Percentiles rank a stretch among this genome's conserved stretches.
Evolutionary conservation across 371 early-diverging fungal genomes (phyloP).

Genomic region (Rhizomucor pusillus): DNA sequence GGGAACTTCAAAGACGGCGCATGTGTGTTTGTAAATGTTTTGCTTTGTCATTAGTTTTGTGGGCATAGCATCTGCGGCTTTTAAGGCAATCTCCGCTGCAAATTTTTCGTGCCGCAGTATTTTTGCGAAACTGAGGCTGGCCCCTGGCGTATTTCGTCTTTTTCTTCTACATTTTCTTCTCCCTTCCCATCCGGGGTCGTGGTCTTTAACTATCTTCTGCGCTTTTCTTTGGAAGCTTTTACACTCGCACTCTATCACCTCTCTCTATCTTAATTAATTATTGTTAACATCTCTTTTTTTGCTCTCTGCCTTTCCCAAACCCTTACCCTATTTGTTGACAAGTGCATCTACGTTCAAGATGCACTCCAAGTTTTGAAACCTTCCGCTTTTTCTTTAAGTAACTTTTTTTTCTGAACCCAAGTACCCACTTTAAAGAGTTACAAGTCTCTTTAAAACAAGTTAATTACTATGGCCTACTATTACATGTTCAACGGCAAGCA

Average conservation of each 20-base stretch:
- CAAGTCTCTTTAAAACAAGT: slow-evolving; percentile 8
- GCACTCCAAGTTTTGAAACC: slow-evolving; percentile 22
- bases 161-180: neutral
- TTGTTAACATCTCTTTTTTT: slow-evolving; percentile 2
- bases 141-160: no score
- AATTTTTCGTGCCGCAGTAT: no score
- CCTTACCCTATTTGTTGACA: neutral
- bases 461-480: slow-evolving; percentile 25
- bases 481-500: slow-evolving; percentile 34
- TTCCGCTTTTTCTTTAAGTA: slow-evolving; percentile 7
- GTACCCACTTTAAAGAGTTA: slow-evolving; percentile 6
- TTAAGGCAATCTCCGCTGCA: no score
- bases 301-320: slow-evolving; percentile 2
- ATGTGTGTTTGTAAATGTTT: no score
- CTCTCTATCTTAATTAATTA: neutral
- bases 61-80: no score
- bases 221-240: slow-evolving; percentile 1
- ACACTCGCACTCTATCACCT: no score
- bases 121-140: no score
- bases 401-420: slow-evolving; percentile 9
- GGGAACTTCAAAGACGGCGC: no score
- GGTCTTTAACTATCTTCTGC: neutral
- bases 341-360: slow-evolving; percentile 27
- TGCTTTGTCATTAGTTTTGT: no score
- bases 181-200: neutral